Conservation (phyloP, 192 early-diverging fungal species). For the Rhizoclosmatium sp. region DNA sequence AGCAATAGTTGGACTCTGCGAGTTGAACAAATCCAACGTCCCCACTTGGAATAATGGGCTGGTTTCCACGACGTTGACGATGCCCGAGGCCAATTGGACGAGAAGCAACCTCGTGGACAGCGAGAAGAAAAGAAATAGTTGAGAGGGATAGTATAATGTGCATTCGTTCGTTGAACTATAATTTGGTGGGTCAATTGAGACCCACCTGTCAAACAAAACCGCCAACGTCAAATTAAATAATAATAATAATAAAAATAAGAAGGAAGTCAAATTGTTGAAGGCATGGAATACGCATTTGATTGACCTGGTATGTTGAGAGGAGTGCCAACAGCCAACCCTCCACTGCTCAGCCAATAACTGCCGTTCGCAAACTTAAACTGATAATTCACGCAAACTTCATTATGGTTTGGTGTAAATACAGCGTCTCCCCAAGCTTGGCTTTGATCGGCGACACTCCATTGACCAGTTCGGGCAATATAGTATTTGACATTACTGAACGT, state of each 20-base stretch:
- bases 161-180: not conserved
- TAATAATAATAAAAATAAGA: no score
- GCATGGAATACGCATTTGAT: not conserved
- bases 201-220: not conserved
- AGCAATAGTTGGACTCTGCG: not conserved
- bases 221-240: no score
- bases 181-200: not conserved
- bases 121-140: not conserved
- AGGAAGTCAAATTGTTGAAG: no score
- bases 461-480: not conserved
- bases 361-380: slow-evolving; percentile 23
- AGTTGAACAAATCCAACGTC: not conserved
- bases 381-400: slow-evolving; percentile 25
- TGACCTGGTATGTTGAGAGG: slow-evolving; percentile 6
- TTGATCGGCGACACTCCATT: not conserved
- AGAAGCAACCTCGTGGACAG: not conserved
- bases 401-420: slow-evolving; percentile 29
- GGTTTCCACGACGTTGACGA: not conserved
- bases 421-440: not conserved
- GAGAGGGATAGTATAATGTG: not conserved
- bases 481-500: slow-evolving; percentile 26
- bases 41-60: not conserved
- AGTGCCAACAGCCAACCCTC: slow-evolving; percentile 7
- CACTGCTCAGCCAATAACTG: slow-evolving; percentile 2
- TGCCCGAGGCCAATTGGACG: not conserved